phyloP scores from a whole-genome alignment of 2,329 filamentous ascomycete species.

The Epicoccum nigrum region DNA sequence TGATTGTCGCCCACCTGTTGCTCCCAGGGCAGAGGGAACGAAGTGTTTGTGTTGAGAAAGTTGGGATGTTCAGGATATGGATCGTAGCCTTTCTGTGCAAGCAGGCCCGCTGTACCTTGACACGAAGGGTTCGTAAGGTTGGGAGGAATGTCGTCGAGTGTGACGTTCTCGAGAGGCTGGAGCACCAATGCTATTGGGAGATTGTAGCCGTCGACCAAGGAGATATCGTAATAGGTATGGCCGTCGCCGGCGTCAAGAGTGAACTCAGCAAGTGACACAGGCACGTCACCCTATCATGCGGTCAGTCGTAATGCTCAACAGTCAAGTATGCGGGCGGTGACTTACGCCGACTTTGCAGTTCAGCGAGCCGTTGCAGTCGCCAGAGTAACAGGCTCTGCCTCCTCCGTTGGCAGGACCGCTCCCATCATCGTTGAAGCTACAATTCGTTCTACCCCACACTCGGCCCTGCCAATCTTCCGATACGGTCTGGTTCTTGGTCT shows the following conservation, averaged over 20 bases:
- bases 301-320: conserved; percentile 1
- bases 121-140: conserved; percentile 79
- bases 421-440: conserved; percentile 72
- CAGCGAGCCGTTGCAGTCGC: conserved; percentile 75
- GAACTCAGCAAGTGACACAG: conserved; percentile 81
- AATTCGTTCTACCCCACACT: conserved; percentile 84
- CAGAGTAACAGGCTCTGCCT: conserved; percentile 70
- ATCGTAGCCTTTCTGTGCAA: conserved; percentile 53
- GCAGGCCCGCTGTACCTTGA: conserved; percentile 71
- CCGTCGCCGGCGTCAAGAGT: conserved; percentile 70
- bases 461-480: conserved; percentile 79
- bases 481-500: conserved; percentile 67
- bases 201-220: conserved; percentile 85
- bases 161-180: conserved; percentile 62
- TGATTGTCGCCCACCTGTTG: conserved; percentile 60
- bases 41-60: conserved; percentile 66
- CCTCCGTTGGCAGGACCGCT: conserved; percentile 56
- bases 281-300: conserved; percentile 67
- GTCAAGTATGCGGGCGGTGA: conserved; percentile 8
- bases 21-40: conserved; percentile 73
- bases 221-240: conserved; percentile 84
- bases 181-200: conserved; percentile 68
- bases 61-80: conserved; percentile 58
- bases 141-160: conserved; percentile 68
- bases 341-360: conserved; percentile 73